Evolutionary conservation across 306 rosid genomes (phyloP), one percentile per base, ranked within the genome.

Genomic region (Vigna angularis): DNA sequence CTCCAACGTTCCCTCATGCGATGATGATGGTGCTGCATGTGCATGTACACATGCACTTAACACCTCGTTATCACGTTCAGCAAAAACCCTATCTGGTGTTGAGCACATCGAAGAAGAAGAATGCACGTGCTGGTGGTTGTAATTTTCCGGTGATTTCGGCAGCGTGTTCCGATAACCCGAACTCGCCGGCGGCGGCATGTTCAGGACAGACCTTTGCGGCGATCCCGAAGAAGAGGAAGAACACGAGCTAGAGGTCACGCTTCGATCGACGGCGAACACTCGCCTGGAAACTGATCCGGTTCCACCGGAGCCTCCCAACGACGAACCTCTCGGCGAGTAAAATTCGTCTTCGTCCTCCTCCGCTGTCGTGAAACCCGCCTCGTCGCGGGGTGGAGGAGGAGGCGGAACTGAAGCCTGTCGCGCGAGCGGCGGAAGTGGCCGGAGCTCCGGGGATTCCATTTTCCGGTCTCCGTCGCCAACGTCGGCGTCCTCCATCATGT

Each of bases 251-350:
- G 90, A 74, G 63, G 79, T 74, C 9, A 78, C 71, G 75, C 83
- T 78, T 50, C 83, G 74, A 3, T 42, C 62, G 2, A 49, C 69
- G 1, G 40, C 51, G 1, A 82, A 74, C 8, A 70, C 82, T 84
- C 96, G 83, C 65, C 90, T 70, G 17, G 98, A 93, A 52, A 80
- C 84, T 40, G 93, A 89, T 67, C 86, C 96, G n/a, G 84, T 89
- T 4, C 80, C 82, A 6, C 30, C 82, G 32, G 84, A 81, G 73
- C 85, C 88, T 13, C 87, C 90, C 40, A 83, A 70, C 17, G 98
- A 82, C 24, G 98, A 93, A 0, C 97, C 96, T 85, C 87, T 90
- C 5, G 98, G 98, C 26, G 98, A 93, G 87, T 87, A 93, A 72
- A 91, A 93, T 83, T 86, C 64, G 0, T 17, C 44, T 1, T 58